Percentiles rank a stretch among this genome's conserved stretches.
phyloP scores from a whole-genome alignment of 192 early-diverging fungal genomes.

The Chytriomyces confervae region DNA sequence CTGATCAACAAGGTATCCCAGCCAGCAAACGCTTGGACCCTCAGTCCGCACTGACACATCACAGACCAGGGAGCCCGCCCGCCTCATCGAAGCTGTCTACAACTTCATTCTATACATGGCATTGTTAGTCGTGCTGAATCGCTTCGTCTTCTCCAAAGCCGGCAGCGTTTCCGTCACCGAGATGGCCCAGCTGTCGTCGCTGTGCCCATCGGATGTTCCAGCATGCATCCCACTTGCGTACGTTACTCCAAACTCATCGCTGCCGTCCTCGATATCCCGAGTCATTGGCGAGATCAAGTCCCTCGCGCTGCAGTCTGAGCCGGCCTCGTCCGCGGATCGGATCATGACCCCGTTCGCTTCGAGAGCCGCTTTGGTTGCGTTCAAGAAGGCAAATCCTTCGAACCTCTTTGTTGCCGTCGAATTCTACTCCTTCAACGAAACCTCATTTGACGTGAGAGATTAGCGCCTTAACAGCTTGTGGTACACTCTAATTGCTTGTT shows the following conservation, averaged over 20 bases:
- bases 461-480: not conserved
- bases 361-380: not conserved
- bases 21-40: no score
- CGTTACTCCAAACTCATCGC: not conserved
- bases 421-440: not conserved
- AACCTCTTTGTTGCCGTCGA: not conserved
- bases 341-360: not conserved
- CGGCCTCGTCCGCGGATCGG: not conserved
- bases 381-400: not conserved
- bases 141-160: not conserved
- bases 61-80: not conserved
- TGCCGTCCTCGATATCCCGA: not conserved
- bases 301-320: not conserved
- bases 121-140: not conserved
- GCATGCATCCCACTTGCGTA: not conserved
- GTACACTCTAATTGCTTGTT: not conserved
- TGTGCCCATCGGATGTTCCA: not conserved
- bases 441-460: constrained; percentile 1
- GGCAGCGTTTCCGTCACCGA: not conserved
- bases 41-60: no score
- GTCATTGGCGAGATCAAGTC: not conserved
- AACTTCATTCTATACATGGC: not conserved
- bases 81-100: not conserved
- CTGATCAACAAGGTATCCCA: not conserved
- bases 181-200: not conserved